These are phyloP conservation scores for Quercus cerris DNA, from an alignment of 306 rosid species.

Conservation along the genomic window DNA sequence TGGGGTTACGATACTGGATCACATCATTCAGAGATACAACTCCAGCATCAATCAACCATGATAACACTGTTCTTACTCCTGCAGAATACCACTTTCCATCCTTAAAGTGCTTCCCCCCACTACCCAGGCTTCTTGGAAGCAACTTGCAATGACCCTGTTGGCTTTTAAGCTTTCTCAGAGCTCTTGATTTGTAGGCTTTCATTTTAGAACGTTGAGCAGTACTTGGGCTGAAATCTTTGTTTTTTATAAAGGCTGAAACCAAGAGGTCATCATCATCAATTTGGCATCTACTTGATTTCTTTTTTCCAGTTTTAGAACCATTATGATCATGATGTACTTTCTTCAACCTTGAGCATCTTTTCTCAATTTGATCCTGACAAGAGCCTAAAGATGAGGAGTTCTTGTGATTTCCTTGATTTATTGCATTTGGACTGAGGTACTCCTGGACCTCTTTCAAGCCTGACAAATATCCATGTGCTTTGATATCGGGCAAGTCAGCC, in stretches of 20 bases:
- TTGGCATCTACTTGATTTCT: constrained; percentile 51
- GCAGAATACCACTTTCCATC: constrained; percentile 59
- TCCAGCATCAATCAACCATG: constrained; percentile 83
- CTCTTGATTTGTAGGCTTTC: constrained; percentile 55
- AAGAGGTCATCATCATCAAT: constrained; percentile 88
- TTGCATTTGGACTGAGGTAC: constrained; percentile 31
- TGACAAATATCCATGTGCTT: constrained; percentile 28
- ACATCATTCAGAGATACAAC: constrained; percentile 64
- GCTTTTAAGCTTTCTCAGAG: constrained; percentile 52
- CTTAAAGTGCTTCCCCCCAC: constrained; percentile 62
- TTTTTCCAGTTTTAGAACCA: constrained; percentile 38
- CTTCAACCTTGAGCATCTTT: constrained; percentile 35
- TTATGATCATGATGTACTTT: constrained; percentile 20
- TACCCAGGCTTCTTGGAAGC: constrained; percentile 69
- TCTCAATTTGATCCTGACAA: constrained; percentile 33
- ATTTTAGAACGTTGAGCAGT: constrained; percentile 30
- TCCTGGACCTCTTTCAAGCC: constrained; percentile 43
- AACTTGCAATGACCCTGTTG: constrained; percentile 67
- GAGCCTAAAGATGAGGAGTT: constrained; percentile 40
- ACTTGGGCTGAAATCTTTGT: constrained; percentile 49
- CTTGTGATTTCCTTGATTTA: constrained; percentile 31
- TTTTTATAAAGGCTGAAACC: constrained; percentile 82
- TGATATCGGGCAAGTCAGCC: constrained; percentile 33
- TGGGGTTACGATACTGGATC: constrained; percentile 69
- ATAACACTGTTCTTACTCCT: constrained; percentile 72